These are phyloP conservation scores for Platanthera zijinensis DNA, from an alignment of 106 monocot species.

Conservation along the genomic window DNA sequence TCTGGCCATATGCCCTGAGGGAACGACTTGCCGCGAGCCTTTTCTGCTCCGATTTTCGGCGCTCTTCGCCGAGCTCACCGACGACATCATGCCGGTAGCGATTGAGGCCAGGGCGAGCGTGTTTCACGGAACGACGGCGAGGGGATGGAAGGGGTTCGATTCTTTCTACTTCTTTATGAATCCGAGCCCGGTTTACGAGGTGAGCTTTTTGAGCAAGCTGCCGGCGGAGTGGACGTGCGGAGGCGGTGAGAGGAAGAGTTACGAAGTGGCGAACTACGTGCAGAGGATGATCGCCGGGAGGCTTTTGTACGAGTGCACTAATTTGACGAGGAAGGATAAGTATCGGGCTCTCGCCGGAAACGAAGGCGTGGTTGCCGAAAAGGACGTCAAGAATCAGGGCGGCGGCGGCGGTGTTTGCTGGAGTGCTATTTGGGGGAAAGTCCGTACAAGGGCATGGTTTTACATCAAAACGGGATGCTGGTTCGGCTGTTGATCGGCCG, in stretches of 20 bases:
- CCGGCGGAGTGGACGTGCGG: slow-evolving; percentile 28
- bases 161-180: slow-evolving; percentile 67
- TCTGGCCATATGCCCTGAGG: slow-evolving; percentile 79
- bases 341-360: slow-evolving; percentile 50
- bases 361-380: slow-evolving; percentile 25
- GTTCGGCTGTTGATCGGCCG: too few species aligned
- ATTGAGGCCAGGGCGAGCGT: slow-evolving; percentile 27
- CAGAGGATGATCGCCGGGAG: slow-evolving; percentile 45
- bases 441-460: too few species aligned
- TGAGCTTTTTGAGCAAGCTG: slow-evolving; percentile 42
- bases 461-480: too few species aligned
- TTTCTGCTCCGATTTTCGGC: slow-evolving; percentile 78
- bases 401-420: too few species aligned
- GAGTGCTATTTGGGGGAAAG: too few species aligned
- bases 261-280: slow-evolving; percentile 47
- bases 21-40: slow-evolving; percentile 80
- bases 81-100: slow-evolving; percentile 57
- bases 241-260: slow-evolving; percentile 23
- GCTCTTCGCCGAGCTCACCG: slow-evolving; percentile 64
- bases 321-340: slow-evolving; percentile 55
- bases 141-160: slow-evolving; percentile 66
- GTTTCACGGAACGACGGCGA: slow-evolving; percentile 60
- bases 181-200: slow-evolving; percentile 44
- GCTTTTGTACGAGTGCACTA: slow-evolving; percentile 52
- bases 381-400: neutral